These are phyloP conservation scores for Naganishia vishniacii DNA, from an alignment of 768 basidiomycete species.

Conservation along the genomic window DNA sequence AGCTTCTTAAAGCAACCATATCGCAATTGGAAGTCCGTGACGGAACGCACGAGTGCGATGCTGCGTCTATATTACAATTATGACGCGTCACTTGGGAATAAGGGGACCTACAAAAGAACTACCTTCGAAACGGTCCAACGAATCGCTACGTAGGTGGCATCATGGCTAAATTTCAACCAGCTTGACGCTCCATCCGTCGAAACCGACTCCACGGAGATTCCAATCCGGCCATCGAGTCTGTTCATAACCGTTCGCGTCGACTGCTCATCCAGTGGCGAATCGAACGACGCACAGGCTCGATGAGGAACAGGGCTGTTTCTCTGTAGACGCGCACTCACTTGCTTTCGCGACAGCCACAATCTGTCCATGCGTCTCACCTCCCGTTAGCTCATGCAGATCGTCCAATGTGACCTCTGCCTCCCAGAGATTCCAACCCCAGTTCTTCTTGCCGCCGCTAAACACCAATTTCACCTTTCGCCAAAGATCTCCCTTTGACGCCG, in stretches of 20 bases:
- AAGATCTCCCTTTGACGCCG: constrained; percentile 39
- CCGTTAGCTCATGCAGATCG: background rate
- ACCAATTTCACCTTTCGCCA: background rate
- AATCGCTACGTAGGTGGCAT: too few relatives aligned
- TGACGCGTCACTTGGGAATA: too few relatives aligned
- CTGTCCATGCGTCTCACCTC: background rate
- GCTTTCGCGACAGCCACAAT: constrained; percentile 20
- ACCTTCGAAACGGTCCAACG: too few relatives aligned
- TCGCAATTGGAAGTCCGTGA: too few relatives aligned
- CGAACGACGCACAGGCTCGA: background rate
- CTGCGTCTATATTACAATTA: too few relatives aligned
- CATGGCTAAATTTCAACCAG: background rate
- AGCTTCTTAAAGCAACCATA: too few relatives aligned
- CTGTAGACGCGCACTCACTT: constrained; percentile 6
- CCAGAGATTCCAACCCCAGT: constrained; percentile 74
- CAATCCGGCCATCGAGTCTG: constrained; percentile 24
- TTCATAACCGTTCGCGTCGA: constrained; percentile 20
- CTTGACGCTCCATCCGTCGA: constrained; percentile 22
- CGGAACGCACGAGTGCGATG: too few relatives aligned
- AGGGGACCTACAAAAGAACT: too few relatives aligned
- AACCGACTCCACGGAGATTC: constrained; percentile 22
- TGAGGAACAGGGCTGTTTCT: background rate
- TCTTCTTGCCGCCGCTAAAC: constrained; percentile 59
- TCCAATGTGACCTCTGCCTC: constrained; percentile 53
- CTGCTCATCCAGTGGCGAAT: too few relatives aligned